These are phyloP conservation scores for Lachnellula cervina DNA, from an alignment of 2,329 filamentous ascomycete genomes.

Conservation along the genomic window DNA sequence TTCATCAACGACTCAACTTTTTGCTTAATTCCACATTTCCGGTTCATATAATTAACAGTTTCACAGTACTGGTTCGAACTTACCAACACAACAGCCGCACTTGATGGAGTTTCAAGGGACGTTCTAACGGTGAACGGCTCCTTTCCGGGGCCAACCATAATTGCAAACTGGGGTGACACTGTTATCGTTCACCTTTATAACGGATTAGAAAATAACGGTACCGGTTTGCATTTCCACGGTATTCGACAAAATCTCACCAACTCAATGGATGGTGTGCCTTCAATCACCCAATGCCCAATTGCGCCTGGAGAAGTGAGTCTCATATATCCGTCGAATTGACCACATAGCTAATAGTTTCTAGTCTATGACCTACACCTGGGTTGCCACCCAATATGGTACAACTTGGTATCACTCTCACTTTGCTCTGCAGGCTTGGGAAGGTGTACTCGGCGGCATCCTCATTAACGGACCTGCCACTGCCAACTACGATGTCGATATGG, in stretches of 20 bases:
- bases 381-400: constrained; percentile 35
- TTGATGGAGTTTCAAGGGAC: constrained; percentile 28
- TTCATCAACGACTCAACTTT: constrained; percentile 38
- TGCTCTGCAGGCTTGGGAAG: constrained; percentile 45
- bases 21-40: constrained; percentile 15
- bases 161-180: constrained; percentile 34
- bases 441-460: constrained; percentile 54
- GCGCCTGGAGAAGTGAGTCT: constrained; percentile 34
- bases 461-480: constrained; percentile 55
- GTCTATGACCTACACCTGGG: constrained; percentile 17
- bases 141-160: constrained; percentile 30
- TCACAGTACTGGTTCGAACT: constrained; percentile 24
- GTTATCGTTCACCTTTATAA: constrained; percentile 36
- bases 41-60: constrained; percentile 1
- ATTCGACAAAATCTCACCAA: constrained; percentile 38
- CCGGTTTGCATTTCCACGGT: constrained; percentile 42
- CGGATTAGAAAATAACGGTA: constrained; percentile 34
- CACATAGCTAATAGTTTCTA: too few species aligned
- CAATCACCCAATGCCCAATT: constrained; percentile 60
- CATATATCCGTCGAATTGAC: too few species aligned
- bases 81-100: constrained; percentile 24
- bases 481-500: constrained; percentile 58
- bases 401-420: constrained; percentile 60
- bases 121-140: constrained; percentile 31
- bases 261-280: constrained; percentile 39